phyloP scores from a whole-genome alignment of 2,329 filamentous ascomycete species.

The Elsinoe necatrix region DNA sequence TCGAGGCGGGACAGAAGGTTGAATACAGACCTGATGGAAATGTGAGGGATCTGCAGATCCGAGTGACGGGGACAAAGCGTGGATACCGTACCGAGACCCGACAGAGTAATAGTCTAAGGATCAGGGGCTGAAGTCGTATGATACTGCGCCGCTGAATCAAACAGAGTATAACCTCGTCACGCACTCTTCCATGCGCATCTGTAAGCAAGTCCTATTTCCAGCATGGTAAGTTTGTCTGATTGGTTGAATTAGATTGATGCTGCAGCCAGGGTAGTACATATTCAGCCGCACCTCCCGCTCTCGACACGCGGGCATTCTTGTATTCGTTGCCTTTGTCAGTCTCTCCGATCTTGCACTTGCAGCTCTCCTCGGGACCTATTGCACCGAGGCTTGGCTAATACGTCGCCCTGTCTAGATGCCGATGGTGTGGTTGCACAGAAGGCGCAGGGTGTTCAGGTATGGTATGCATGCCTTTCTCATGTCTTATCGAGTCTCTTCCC shows the following conservation, averaged over 20 bases:
- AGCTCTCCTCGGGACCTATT: not conserved
- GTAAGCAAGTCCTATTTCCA: not conserved
- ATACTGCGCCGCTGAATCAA: not conserved
- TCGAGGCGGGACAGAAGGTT: slow-evolving; percentile 23
- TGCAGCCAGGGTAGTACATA: not conserved
- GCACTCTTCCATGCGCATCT: not conserved
- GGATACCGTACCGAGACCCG: slow-evolving; percentile 26
- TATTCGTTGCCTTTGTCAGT: not conserved
- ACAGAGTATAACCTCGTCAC: not conserved
- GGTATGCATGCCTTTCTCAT: not conserved
- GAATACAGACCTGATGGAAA: slow-evolving; percentile 18
- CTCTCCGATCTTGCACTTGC: not conserved
- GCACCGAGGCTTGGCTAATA: not conserved
- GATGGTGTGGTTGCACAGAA: not conserved
- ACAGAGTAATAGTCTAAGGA: slow-evolving; percentile 22
- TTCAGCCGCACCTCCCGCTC: not conserved
- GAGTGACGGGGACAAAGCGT: slow-evolving; percentile 23
- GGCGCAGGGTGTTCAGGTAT: not conserved
- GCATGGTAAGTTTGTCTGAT: not conserved
- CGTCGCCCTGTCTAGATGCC: not conserved
- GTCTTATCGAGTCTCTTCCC: not conserved
- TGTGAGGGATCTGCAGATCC: slow-evolving; percentile 16
- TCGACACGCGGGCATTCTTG: not conserved
- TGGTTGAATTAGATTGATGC: not conserved
- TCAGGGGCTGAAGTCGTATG: not conserved